Evolutionary conservation across 208 protist species (phyloP).

Genomic region (Trypanosoma theileri): DNA sequence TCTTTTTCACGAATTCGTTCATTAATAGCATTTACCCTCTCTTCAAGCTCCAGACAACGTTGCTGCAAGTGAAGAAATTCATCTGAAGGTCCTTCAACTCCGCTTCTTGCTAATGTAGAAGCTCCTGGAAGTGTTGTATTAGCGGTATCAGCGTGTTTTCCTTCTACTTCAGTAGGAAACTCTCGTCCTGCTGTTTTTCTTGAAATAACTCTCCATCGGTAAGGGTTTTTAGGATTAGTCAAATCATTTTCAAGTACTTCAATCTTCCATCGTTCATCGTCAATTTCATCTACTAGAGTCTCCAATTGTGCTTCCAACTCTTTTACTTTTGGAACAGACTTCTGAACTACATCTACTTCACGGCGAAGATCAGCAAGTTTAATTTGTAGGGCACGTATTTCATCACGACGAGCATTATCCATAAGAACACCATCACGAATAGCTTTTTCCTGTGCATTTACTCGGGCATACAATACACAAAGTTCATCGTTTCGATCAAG

Average conservation of each 20-base stretch:
- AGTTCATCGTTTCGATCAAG: slow-evolving; percentile 97
- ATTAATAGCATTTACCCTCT: slow-evolving; percentile 88
- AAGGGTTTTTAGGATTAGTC: slow-evolving; percentile 80
- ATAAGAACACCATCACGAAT: slow-evolving; percentile 83
- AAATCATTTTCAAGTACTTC: slow-evolving; percentile 84
- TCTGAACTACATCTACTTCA: slow-evolving; percentile 77
- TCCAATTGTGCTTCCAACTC: slow-evolving; percentile 84
- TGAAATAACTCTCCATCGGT: slow-evolving; percentile 73
- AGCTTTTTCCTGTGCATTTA: slow-evolving; percentile 91
- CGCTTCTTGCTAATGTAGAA: not conserved
- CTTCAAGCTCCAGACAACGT: slow-evolving; percentile 90
- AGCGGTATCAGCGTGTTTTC: not conserved
- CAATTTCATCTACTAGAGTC: slow-evolving; percentile 69
- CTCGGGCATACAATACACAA: slow-evolving; percentile 93
- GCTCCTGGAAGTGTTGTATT: not conserved
- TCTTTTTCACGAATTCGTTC: slow-evolving; percentile 96
- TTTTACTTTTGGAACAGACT: slow-evolving; percentile 76
- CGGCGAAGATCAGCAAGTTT: slow-evolving; percentile 81
- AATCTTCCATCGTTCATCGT: slow-evolving; percentile 81
- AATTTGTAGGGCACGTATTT: slow-evolving; percentile 65
- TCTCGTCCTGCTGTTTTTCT: slow-evolving; percentile 10
- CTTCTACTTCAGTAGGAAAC: slow-evolving; percentile 8
- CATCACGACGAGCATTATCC: slow-evolving; percentile 76
- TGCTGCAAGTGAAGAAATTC: slow-evolving; percentile 85
- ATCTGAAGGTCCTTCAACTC: slow-evolving; percentile 49